phyloP scores from a whole-genome alignment of 176 grass and related monocot species.

The Raddia guianensis region DNA sequence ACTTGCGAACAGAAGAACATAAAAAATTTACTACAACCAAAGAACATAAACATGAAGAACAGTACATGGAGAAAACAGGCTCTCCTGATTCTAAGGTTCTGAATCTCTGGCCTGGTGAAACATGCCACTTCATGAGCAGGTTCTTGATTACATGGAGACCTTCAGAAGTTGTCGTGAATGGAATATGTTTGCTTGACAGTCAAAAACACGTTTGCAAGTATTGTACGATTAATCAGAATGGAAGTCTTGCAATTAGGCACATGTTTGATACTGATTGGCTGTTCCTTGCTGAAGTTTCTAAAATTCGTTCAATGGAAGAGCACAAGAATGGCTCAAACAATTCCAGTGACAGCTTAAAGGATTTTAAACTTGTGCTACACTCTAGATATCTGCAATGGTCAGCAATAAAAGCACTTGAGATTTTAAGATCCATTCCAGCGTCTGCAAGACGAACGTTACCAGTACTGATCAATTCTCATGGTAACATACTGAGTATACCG shows the following conservation, averaged over 20 bases:
- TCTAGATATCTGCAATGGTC: conserved; percentile 63
- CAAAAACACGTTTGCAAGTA: conserved; percentile 51
- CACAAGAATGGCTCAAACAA: conserved; percentile 1
- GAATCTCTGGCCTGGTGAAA: conserved; percentile 58
- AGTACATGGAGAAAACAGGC: conserved; percentile 27
- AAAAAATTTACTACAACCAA: conserved; percentile 56
- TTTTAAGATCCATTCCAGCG: conserved; percentile 76
- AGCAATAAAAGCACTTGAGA: conserved; percentile 57
- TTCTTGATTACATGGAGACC: conserved; percentile 79
- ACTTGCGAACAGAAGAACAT: conserved; percentile 62
- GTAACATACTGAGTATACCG: conserved; percentile 64
- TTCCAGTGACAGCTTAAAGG: conserved; percentile 31
- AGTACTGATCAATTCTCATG: conserved; percentile 65
- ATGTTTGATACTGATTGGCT: conserved; percentile 89
- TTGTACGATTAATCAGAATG: conserved; percentile 48
- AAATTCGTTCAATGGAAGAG: conserved; percentile 37
- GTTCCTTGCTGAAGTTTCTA: conserved; percentile 72
- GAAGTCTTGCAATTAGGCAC: conserved; percentile 54
- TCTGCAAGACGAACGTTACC: conserved; percentile 81
- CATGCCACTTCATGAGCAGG: conserved; percentile 75
- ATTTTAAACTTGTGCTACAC: conserved; percentile 36
- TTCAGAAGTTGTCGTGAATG: conserved; percentile 32
- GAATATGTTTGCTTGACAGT: conserved; percentile 44
- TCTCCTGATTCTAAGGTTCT: conserved; percentile 39
- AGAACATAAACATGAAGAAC: conserved; percentile 39